phyloP scores from a whole-genome alignment of 148 eudicot species.

The Chenopodium formosanum region DNA sequence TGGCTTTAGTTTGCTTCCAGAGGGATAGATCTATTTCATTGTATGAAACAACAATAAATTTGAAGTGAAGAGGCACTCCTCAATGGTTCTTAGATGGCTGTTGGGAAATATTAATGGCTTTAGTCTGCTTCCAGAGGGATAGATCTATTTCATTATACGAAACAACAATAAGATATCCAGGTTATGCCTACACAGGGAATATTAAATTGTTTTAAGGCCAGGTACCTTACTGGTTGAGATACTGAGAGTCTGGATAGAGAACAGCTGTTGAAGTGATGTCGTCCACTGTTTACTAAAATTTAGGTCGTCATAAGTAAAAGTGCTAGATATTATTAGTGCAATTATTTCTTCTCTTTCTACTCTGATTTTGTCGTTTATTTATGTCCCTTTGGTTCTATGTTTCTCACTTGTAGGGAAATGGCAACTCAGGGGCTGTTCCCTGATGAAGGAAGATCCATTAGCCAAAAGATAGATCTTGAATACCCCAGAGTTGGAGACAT shows the following conservation, averaged over 20 bases:
- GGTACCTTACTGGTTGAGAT: neutral
- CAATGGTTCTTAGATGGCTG: neutral
- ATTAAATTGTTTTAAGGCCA: neutral
- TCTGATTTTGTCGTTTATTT: neutral
- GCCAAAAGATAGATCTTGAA: slow-evolving; percentile 38
- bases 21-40: neutral
- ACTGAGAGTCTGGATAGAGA: neutral
- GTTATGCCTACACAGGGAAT: neutral
- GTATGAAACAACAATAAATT: too few relatives aligned
- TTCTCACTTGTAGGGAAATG: slow-evolving; percentile 62
- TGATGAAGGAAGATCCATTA: slow-evolving; percentile 57
- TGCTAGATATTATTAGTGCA: neutral
- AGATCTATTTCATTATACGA: neutral
- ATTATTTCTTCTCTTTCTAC: neutral
- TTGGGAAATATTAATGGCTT: neutral
- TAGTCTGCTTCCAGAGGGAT: neutral
- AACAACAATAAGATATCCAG: neutral
- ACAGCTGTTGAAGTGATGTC: too few relatives aligned
- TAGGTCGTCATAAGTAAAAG: neutral
- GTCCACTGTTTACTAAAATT: neutral
- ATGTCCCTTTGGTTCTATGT: neutral
- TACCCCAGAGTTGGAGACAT: slow-evolving; percentile 75
- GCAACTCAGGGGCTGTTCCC: slow-evolving; percentile 78
- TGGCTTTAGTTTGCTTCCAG: neutral
- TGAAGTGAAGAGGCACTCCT: neutral